Base-by-base conservation (phyloP, 148 eudicot genomes). In the Rheum nobile region DNA sequence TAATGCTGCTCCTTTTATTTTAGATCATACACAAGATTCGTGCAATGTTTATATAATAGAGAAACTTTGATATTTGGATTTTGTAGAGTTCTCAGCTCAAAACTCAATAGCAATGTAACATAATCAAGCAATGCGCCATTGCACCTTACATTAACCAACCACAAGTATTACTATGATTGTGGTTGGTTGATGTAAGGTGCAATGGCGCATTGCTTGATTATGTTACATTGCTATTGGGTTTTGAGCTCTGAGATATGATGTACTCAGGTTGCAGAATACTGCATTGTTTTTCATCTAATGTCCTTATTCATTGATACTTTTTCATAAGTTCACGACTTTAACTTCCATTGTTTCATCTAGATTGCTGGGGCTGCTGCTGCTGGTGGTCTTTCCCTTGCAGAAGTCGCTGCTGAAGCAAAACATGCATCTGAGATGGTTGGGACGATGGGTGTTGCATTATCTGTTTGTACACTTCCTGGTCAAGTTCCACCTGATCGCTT, bases 351-450 rank as follows among this genome's bases (percentile, higher is more conserved):
- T 75, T 31, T 52, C 71, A 42, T 28, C 38, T 77, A 95, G 98
- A 84, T 91, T 80, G 98, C 97, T 72, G 98, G 98, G 81, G 98
- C 98, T 74, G 96, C 92, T 24, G 98, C 98, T 44, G 90, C 90
- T 75, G 87, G 85, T 76, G 98, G 97, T 42, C 90, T 85, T 61
- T 77, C 96, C 71, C 91, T 96, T 80, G 65, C 85, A 71, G 89
- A 88, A 44, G 99, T 96, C 82, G 86, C 90, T 39, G 88, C 88
- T 67, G 97, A 87, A 87, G 97, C 99, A 72, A 85, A 85, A 82
- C 84, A 71, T 73, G 99, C 96, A 82, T 86, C 96, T 73, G 97
- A 86, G 82, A 80, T 86, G 85, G 85, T 95, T 65, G 98, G 98
- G 70, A 95, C 98, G 48, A 91, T 95, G 97, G 97, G 97, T 73